Evolutionary conservation across 345 rosid species (phyloP), one percentile per base, ranked within the genome.

Genomic region (Stellera chamaejasme): DNA sequence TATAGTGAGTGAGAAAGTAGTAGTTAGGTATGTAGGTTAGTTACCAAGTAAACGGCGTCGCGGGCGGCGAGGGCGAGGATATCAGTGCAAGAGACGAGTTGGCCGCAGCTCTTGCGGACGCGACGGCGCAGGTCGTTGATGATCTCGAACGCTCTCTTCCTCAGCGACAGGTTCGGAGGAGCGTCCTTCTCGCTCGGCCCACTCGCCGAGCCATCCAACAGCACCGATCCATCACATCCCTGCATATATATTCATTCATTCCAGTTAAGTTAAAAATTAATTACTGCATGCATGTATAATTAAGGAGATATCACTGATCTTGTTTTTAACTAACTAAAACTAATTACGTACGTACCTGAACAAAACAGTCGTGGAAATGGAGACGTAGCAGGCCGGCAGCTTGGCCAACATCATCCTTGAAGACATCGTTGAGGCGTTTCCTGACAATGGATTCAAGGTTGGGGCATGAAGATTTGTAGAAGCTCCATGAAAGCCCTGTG

Each of bases 311-410:
- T n/a, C n/a, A n/a, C n/a, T n/a, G n/a, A n/a, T n/a, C 39, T 32
- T 32, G n/a, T n/a, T n/a, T 28, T 32, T n/a, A n/a, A n/a, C n/a
- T n/a, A n/a, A n/a, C n/a, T n/a, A n/a, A n/a, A n/a, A n/a, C n/a
- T n/a, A n/a, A n/a, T n/a, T n/a, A n/a, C n/a, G n/a, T n/a, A n/a
- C n/a, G 12, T 48, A 85, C 97, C 96, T 80, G 80, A 58, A 91
- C 98, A 50, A 88, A 91, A 85, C 98, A 91, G 62, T 88, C 96
- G 43, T 91, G 98, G 74, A 91, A 91, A 67, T 85, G 95, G 58
- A 85, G 81, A 57, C 96, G 95, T 44, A 88, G 90, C 55, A 88
- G 67, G 50, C 86, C 98, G n/a, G 98, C 98, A 54, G 96, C 98
- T 56, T 76, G 89, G 61, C 88, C 98, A 36, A 83, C 74, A 27